These are phyloP conservation scores for Talaromyces verruculosus DNA, from an alignment of 2,329 filamentous ascomycete genomes.

Conservation along the genomic window DNA sequence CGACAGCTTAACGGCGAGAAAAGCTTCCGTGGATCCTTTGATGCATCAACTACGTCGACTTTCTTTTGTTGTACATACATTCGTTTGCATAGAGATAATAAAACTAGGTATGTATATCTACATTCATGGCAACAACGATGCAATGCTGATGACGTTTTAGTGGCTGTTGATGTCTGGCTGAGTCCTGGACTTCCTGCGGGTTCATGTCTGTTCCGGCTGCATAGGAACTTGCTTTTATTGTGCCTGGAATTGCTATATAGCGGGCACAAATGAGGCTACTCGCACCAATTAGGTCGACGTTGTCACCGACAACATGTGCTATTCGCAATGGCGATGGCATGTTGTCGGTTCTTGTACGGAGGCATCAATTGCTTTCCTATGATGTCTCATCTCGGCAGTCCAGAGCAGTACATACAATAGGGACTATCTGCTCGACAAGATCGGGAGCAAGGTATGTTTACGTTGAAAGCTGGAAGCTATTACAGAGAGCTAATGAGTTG, in stretches of 20 bases:
- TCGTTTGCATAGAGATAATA: neutral
- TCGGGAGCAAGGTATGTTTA: neutral
- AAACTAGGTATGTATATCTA: neutral
- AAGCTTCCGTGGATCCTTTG: conserved; percentile 6
- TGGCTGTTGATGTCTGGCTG: neutral
- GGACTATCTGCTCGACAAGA: neutral
- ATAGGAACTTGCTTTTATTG: neutral
- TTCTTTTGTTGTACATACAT: neutral
- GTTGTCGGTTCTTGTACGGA: neutral
- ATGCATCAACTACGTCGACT: neutral
- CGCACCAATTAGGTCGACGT: neutral
- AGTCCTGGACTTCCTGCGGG: neutral
- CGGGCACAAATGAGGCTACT: conserved; percentile 3
- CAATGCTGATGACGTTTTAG: neutral
- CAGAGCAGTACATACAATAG: neutral
- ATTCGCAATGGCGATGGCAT: conserved; percentile 2
- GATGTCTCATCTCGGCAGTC: neutral
- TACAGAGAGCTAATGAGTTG: neutral
- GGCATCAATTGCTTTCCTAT: neutral
- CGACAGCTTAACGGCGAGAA: neutral
- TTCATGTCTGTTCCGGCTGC: neutral
- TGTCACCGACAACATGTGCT: conserved; percentile 1
- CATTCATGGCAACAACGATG: neutral
- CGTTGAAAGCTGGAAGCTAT: neutral
- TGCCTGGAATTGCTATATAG: neutral